Conservation (phyloP, 2,329 filamentous ascomycete species). For the Blastomyces percursus region DNA sequence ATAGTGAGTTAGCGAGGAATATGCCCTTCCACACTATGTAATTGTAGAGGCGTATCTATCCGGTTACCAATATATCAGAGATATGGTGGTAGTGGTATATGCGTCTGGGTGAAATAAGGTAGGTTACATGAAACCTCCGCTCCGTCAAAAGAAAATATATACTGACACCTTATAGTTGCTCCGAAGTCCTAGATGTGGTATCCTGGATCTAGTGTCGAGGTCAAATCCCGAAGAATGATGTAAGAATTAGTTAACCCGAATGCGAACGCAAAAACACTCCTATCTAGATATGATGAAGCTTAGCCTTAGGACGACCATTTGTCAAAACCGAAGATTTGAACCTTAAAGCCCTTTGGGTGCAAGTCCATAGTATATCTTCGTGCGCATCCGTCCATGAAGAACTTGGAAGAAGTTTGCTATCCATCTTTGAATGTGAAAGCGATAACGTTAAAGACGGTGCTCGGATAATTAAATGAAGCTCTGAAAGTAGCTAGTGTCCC, state of each 20-base stretch:
- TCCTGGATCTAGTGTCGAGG: background rate
- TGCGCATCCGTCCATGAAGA: background rate
- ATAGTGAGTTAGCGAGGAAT: too few relatives aligned
- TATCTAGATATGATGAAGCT: background rate
- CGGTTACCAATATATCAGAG: background rate
- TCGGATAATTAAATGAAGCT: background rate
- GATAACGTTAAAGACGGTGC: background rate
- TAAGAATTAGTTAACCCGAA: background rate
- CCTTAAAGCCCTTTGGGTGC: background rate
- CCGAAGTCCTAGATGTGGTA: background rate
- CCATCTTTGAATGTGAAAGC: background rate
- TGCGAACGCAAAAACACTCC: background rate
- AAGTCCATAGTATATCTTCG: background rate
- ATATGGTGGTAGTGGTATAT: background rate
- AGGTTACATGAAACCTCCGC: background rate
- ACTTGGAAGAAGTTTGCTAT: background rate
- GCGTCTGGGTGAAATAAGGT: background rate
- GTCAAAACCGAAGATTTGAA: background rate
- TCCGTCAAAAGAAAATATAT: background rate
- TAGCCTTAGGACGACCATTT: background rate
- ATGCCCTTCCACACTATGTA: background rate
- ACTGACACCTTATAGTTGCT: background rate
- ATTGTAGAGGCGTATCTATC: background rate
- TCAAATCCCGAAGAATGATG: background rate
- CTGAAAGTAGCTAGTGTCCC: background rate